Conservation (phyloP, 192 early-diverging fungal species). For the Coemansia sp. region DNA sequence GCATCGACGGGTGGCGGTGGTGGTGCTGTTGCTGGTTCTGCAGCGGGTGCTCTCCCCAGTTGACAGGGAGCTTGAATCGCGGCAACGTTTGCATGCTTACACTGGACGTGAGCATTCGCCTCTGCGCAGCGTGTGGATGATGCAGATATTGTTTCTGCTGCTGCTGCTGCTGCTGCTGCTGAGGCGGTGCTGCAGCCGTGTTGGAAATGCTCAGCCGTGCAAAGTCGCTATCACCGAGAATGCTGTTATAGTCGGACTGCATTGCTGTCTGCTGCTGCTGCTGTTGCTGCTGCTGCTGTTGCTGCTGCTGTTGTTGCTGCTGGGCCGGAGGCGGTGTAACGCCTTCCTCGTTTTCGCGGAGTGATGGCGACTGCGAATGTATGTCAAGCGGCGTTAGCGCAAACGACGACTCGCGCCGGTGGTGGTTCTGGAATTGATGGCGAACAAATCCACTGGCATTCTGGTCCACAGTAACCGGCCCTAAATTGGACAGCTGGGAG, state of each 20-base stretch:
- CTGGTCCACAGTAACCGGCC: neutral
- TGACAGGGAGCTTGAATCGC: constrained; percentile 26
- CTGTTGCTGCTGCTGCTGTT: neutral
- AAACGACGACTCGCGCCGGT: constrained; percentile 21
- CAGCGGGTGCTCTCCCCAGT: constrained; percentile 26
- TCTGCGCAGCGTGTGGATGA: constrained; percentile 18
- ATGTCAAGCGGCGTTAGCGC: constrained; percentile 25
- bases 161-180: constrained; percentile 8
- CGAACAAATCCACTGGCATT: no score
- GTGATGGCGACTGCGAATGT: constrained; percentile 34
- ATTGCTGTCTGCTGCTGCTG: neutral
- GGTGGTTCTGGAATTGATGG: neutral
- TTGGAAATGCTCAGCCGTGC: neutral
- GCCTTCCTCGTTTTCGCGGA: constrained; percentile 21
- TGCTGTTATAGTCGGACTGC: constrained; percentile 7
- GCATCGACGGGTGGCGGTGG: neutral
- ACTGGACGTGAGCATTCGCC: constrained; percentile 40
- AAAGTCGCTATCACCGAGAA: constrained; percentile 10
- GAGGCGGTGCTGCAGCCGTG: neutral
- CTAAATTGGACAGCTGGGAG: neutral
- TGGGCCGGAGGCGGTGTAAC: constrained; percentile 1
- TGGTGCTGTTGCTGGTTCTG: neutral
- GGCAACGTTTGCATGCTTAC: constrained; percentile 53
- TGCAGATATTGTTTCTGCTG: constrained; percentile 18
- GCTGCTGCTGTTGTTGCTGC: neutral